Base-by-base conservation (phyloP, 2,329 filamentous ascomycete species). In the Cladosporium sp. region DNA sequence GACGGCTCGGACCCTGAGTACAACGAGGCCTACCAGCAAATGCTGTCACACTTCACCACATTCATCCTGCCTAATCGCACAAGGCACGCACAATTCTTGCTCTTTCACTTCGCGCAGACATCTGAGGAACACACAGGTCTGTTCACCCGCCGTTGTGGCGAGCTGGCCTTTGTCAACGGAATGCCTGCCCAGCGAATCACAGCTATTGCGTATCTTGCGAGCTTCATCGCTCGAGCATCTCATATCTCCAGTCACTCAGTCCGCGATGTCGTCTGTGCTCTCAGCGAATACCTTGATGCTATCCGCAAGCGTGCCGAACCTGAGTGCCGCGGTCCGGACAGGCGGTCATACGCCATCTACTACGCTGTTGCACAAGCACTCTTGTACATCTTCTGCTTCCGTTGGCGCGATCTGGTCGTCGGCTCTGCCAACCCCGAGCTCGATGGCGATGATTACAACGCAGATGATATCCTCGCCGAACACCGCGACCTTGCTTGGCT, bases 371-470 rank as follows among this genome's bases (percentile, higher is more conserved):
- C 91, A n/a, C 93, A 97, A 78, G 93, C 93, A 1, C 83, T 96
- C 2, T 86, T 97, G 28, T 97, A 97, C 81, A 94, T 96, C 67
- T 97, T 96, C 80, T 99, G 95, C 82, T 99, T 99, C 83, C 89
- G 95, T 65, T 99, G 95, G 95, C 90, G 92, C 68, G 94, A 98
- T 74, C 84, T 99, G 57, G 90, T 92, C 65, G 82, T 86, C 24
- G 85, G 77, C 12, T 70, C 86, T 1, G 86, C 85, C 3, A 82
- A 59, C 11, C 68, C 70, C 3, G 69, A 74, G 26, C 64, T 68
- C 1, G 71, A 72, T 58, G 69, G 68, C 41, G 67, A 86, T 1
- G 84, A 88, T 18, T 79, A 83, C 55, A 79, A 80, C 58, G 78
- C 83, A n/a, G 80, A 85, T 51, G 84, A 87, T 52, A 80, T 77